These are phyloP conservation scores for Pythium phragmitis DNA, from an alignment of 352 stramenopile genomes.

Conservation along the genomic window DNA sequence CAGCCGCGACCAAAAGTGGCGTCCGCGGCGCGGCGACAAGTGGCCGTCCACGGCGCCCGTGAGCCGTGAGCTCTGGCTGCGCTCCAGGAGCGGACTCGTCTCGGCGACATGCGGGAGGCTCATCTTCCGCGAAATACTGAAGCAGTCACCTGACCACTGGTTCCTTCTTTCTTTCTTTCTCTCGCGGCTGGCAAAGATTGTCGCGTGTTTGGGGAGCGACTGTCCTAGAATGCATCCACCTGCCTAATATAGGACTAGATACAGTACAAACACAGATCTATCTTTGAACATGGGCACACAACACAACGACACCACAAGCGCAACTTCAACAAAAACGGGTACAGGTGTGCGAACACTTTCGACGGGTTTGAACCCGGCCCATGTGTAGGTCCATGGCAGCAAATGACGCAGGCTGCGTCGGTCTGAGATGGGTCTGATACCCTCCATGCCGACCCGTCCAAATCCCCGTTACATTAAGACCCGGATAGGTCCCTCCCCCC, in stretches of 20 bases:
- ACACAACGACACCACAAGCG: conserved; percentile 7
- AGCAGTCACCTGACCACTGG: too few relatives aligned
- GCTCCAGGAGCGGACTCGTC: conserved; percentile 24
- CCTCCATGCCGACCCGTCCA: background rate
- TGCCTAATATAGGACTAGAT: background rate
- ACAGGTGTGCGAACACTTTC: background rate
- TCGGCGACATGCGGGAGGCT: conserved; percentile 15
- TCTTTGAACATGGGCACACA: background rate
- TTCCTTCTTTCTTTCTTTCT: background rate
- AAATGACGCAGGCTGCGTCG: conserved; percentile 19
- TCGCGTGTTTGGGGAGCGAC: background rate
- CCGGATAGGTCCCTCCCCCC: background rate
- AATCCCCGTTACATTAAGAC: background rate
- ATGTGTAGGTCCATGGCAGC: background rate
- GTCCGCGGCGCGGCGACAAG: conserved; percentile 23
- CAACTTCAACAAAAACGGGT: conserved; percentile 20
- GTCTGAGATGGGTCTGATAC: background rate
- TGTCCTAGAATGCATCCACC: background rate
- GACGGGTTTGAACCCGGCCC: background rate
- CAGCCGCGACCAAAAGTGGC: conserved; percentile 29
- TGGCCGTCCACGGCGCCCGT: conserved; percentile 12
- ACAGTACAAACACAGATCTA: background rate
- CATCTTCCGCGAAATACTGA: conserved; percentile 1
- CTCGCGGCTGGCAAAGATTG: background rate
- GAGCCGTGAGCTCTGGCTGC: conserved; percentile 17